These are phyloP conservation scores for Magnolia sinica DNA, from an alignment of 164 flowering plant genomes.

Conservation along the genomic window DNA sequence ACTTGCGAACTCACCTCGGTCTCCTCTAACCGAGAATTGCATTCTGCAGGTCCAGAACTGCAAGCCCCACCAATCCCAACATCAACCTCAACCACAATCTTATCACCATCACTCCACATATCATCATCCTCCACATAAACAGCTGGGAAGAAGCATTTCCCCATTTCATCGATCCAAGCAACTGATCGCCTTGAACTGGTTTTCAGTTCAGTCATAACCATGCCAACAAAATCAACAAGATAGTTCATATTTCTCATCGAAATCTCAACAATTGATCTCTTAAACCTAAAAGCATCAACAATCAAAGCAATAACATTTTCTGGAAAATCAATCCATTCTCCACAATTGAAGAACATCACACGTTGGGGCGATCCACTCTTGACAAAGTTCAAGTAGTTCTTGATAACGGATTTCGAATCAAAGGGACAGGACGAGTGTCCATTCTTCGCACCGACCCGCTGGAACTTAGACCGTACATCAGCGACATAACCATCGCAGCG, in stretches of 20 bases:
- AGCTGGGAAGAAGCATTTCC: slow-evolving; percentile 13
- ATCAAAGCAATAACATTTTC: neutral
- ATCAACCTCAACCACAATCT: slow-evolving; percentile 13
- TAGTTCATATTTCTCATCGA: neutral
- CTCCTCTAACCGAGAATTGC: neutral
- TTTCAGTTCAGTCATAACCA: slow-evolving; percentile 16
- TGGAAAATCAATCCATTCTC: slow-evolving; percentile 27
- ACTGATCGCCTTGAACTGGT: slow-evolving; percentile 17
- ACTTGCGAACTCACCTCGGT: neutral
- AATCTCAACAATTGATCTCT: slow-evolving; percentile 14
- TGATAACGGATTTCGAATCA: neutral
- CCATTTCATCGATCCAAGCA: slow-evolving; percentile 27
- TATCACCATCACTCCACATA: too few species aligned
- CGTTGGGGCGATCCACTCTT: slow-evolving; percentile 22
- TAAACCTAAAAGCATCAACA: slow-evolving; percentile 16
- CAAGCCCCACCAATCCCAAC: slow-evolving; percentile 6
- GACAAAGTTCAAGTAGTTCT: slow-evolving; percentile 15
- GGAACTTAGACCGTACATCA: neutral
- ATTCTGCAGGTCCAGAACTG: slow-evolving; percentile 2
- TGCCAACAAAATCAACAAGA: slow-evolving; percentile 19
- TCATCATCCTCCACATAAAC: neutral
- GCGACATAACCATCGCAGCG: neutral
- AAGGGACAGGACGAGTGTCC: neutral
- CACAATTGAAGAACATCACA: slow-evolving; percentile 15
- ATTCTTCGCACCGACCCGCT: neutral